Conservation (phyloP, 495 filamentous ascomycete species). For the Wilcoxina mikolae region DNA sequence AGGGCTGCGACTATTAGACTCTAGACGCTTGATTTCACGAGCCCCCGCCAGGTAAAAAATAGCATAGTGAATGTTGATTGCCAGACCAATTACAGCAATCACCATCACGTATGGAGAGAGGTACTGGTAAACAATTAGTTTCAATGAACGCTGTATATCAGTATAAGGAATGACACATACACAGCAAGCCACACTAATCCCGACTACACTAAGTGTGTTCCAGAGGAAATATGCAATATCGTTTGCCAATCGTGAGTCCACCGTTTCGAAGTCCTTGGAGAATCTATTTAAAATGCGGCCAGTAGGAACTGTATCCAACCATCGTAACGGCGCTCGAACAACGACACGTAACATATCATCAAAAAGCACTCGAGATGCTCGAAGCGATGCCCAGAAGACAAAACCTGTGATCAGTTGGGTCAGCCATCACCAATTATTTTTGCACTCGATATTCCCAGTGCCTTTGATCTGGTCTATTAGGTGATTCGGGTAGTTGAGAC, state of each 20-base stretch:
- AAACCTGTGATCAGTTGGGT: slow-evolving; percentile 25
- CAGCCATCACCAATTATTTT: too few species aligned
- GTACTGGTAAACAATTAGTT: too few species aligned
- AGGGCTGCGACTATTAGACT: slow-evolving; percentile 56
- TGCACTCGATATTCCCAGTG: too few species aligned
- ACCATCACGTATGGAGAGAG: slow-evolving; percentile 49
- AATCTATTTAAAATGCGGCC: slow-evolving; percentile 70
- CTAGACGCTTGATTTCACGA: slow-evolving; percentile 60
- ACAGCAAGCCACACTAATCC: slow-evolving; percentile 43
- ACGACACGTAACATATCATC: slow-evolving; percentile 47
- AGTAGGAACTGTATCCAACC: slow-evolving; percentile 68
- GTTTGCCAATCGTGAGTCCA: slow-evolving; percentile 50
- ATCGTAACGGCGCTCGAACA: slow-evolving; percentile 48
- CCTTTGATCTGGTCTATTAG: too few species aligned
- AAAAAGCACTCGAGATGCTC: slow-evolving; percentile 51
- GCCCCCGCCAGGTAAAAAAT: slow-evolving; percentile 50
- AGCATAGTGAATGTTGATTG: slow-evolving; percentile 43
- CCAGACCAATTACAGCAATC: slow-evolving; percentile 40
- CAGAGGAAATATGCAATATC: slow-evolving; percentile 43
- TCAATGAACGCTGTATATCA: too few species aligned
- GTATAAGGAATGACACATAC: slow-evolving; percentile 8
- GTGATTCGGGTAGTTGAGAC: too few species aligned
- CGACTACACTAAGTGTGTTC: slow-evolving; percentile 39
- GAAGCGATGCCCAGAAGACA: slow-evolving; percentile 44
- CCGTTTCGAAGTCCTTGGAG: slow-evolving; percentile 56